Evolutionary conservation across 2,329 filamentous ascomycete species (phyloP), one percentile per base, ranked within the genome.

Genomic region (Aquanectria penicillioides): DNA sequence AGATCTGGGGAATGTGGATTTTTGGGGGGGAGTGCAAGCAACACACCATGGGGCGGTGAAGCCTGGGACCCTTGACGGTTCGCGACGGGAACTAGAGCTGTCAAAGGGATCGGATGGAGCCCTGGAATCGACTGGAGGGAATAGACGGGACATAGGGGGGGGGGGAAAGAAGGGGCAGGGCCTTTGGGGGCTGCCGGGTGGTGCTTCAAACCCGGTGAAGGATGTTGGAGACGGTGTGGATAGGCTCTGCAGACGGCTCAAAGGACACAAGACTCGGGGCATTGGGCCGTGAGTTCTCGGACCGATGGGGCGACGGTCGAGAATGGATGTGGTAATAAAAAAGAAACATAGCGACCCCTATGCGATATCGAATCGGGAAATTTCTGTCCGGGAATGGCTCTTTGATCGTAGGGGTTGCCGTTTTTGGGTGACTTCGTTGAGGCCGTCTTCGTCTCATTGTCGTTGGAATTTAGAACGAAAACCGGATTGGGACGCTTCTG

Each of bases 21-120:
- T 20, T 3, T 5, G 22, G 36, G 51, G 33, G 54, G 47, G 38
- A 58, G 55, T 51, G 48, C 48, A 58, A 40, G 48, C 29, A 34
- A 40, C 55, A 52, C 48, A 15, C 41, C 18, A 15, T 6, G 31
- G 38, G 25, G 37, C 18, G 20, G 11, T 17, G n/a, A n/a, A n/a
- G n/a, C 36, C 17, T 44, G 25, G 25, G 40, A 29, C 40, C 40
- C 33, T 53, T 46, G 47, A 28, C 41, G 33, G 33, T 47, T 38
- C 22, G 37, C 22, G 20, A 34, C 34, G 40, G 47, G 40, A 47
- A 26, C 54, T 47, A 57, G 34, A 51, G 33, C 40, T 47, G 28
- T 26, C 54, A 52, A 20, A 12, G 20, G 41, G 41, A 47, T 48
- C 22, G 25, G 54, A 51, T 9, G 34, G 54, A 33, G 17, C 25